Base-by-base conservation (phyloP, 2,329 filamentous ascomycete genomes). In the Exophiala xenobiotica region DNA sequence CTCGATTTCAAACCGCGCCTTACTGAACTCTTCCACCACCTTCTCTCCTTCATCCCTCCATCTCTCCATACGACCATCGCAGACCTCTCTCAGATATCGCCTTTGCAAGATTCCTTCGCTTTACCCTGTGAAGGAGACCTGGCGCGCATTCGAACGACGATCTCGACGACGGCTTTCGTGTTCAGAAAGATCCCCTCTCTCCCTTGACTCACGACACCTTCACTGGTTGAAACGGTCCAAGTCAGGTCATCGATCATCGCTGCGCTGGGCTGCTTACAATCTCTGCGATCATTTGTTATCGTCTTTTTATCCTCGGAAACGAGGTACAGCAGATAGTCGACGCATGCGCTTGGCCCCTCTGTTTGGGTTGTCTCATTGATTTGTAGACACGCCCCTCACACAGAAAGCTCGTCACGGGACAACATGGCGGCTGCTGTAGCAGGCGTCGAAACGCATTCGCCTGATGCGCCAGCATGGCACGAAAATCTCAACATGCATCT, bases 401-500 rank as follows among this genome's bases (percentile, higher is more conserved):
- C 62, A 51, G 41, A 48, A 8, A 22, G 26, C 11, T 56, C 52
- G 7, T 61, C 63, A 47, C 31, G 53, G 35, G 61, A 57, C 27
- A 73, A 68, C 54, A 72, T 72, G 65, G 47, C 54, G n/a, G 43
- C 46, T 14, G 64, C 67, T 18, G 53, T 74, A 70, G 31, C 74
- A 70, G 61, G 74, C 54, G 53, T 60, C 58, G 54, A 66, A 71
- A 60, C 69, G 74, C 23, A 72, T 67, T 53, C 70, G 68, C 45
- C 66, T 64, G 45, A 67, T 59, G 48, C 56, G 62, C 63, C 49
- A 59, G 49, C 68, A 66, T 95, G 85, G 78, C 82, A 83, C 65
- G 86, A 96, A 69, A 93, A 97, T 62, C 79, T 97, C 53, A 95
- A 89, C 68, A 86, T 90, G 65, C 83, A 86, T 60, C 73, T 97